These are phyloP conservation scores for Aulographum hederae DNA, from an alignment of 2,329 filamentous ascomycete genomes.

Conservation along the genomic window DNA sequence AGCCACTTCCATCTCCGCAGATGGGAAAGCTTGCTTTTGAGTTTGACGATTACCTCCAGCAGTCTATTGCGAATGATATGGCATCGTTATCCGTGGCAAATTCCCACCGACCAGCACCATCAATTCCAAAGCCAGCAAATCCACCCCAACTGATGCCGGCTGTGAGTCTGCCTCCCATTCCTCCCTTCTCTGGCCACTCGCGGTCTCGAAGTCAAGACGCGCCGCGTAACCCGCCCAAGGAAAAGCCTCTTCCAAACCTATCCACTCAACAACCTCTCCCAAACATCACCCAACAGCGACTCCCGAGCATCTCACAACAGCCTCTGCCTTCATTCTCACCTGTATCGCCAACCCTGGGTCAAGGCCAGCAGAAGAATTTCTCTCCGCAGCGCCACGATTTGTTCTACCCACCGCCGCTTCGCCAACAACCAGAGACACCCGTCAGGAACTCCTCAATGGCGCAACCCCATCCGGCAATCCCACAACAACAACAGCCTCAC, in stretches of 20 bases:
- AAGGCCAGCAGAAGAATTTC: no score
- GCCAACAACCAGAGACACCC: no score
- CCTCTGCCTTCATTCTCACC: no score
- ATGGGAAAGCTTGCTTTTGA: not conserved
- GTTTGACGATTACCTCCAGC: slow-evolving; percentile 29
- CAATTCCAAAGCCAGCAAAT: not conserved
- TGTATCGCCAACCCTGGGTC: no score
- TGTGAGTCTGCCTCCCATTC: slow-evolving; percentile 16
- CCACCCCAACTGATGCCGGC: slow-evolving; percentile 1
- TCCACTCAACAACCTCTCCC: not conserved
- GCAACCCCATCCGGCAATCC: not conserved
- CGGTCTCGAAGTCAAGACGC: slow-evolving; percentile 1
- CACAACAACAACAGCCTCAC: slow-evolving; percentile 2
- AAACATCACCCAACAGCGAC: not conserved
- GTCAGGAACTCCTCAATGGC: no score
- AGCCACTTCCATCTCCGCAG: not conserved
- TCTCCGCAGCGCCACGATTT: no score
- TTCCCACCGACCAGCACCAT: not conserved
- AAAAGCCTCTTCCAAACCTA: slow-evolving; percentile 15
- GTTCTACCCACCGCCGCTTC: no score
- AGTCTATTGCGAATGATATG: slow-evolving; percentile 25
- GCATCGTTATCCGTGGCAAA: slow-evolving; percentile 9
- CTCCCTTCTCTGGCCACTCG: slow-evolving; percentile 12
- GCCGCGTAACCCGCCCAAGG: slow-evolving; percentile 5
- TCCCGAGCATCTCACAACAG: slow-evolving; percentile 2